A percentile compares a stretch with the other conserved stretches of the same genome.
Conservation (phyloP, 2,329 filamentous ascomycete species). For the Pseudocercospora pini-densiflorae region DNA sequence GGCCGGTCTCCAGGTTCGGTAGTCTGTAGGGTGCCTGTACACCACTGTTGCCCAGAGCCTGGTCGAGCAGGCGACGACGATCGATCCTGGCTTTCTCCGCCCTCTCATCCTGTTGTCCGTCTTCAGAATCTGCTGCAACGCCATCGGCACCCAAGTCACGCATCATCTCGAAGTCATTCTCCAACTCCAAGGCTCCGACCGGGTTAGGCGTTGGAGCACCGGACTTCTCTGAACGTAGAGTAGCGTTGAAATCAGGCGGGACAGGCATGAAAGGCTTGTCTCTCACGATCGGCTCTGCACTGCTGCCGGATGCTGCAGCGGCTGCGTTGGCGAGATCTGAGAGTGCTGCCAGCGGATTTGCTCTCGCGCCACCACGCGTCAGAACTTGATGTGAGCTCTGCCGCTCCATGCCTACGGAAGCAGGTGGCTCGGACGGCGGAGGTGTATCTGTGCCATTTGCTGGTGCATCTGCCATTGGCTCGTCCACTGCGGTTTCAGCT, state of each 20-base stretch:
- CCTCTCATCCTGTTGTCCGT: slow-evolving; percentile 28
- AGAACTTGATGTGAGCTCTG: slow-evolving; percentile 62
- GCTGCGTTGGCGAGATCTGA: slow-evolving; percentile 58
- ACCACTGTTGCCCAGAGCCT: slow-evolving; percentile 37
- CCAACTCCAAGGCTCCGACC: slow-evolving; percentile 49
- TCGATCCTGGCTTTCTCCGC: slow-evolving; percentile 33
- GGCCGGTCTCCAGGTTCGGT: slow-evolving; percentile 41
- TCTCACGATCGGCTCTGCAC: slow-evolving; percentile 29
- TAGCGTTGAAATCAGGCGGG: slow-evolving; percentile 50
- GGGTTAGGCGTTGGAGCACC: slow-evolving; percentile 52
- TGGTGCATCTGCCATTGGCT: slow-evolving; percentile 29
- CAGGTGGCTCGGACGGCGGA: slow-evolving; percentile 34
- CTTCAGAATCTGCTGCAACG: slow-evolving; percentile 21
- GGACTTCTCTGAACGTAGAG: slow-evolving; percentile 51
- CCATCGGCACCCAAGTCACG: slow-evolving; percentile 33
- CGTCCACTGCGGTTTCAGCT: slow-evolving; percentile 33
- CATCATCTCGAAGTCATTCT: slow-evolving; percentile 57
- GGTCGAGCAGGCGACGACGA: slow-evolving; percentile 40
- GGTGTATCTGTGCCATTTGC: slow-evolving; percentile 35
- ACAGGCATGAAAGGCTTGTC: slow-evolving; percentile 52
- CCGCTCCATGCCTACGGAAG: slow-evolving; percentile 61
- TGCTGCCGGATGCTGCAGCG: slow-evolving; percentile 38
- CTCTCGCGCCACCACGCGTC: slow-evolving; percentile 53
- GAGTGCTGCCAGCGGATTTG: slow-evolving; percentile 56
- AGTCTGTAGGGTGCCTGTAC: slow-evolving; percentile 41